Evolutionary conservation across 345 rosid species (phyloP).

Genomic region (Diplotaxis tenuifolia): DNA sequence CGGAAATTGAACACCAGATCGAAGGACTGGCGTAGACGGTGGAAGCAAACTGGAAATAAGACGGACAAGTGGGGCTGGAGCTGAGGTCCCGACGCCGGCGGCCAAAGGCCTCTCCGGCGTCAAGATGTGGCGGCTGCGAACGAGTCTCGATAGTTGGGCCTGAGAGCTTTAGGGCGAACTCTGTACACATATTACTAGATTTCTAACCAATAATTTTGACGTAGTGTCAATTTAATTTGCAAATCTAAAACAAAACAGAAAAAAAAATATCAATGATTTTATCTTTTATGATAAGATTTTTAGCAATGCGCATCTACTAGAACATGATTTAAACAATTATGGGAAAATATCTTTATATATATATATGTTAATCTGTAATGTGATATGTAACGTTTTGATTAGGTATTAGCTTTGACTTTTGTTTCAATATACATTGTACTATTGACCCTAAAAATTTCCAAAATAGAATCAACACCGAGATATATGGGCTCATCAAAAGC

Average conservation of each 20-base stretch:
- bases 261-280: not conserved
- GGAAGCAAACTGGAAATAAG: too few species aligned
- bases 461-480: not conserved
- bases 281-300: not conserved
- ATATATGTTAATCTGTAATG: not conserved
- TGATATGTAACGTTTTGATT: not conserved
- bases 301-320: not conserved
- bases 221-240: not conserved
- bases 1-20: too few species aligned
- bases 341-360: too few species aligned
- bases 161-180: too few species aligned
- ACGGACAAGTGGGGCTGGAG: too few species aligned
- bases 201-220: not conserved
- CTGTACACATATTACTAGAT: not conserved
- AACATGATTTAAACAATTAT: not conserved
- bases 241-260: not conserved
- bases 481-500: not conserved
- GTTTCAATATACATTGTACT: not conserved
- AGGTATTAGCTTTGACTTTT: not conserved
- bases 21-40: too few species aligned
- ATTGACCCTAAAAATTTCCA: not conserved
- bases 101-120: too few species aligned
- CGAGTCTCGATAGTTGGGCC: too few species aligned
- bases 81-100: too few species aligned
- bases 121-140: too few species aligned